Conservation (phyloP, 2,329 filamentous ascomycete genomes). For the Hypoxylon sp. region DNA sequence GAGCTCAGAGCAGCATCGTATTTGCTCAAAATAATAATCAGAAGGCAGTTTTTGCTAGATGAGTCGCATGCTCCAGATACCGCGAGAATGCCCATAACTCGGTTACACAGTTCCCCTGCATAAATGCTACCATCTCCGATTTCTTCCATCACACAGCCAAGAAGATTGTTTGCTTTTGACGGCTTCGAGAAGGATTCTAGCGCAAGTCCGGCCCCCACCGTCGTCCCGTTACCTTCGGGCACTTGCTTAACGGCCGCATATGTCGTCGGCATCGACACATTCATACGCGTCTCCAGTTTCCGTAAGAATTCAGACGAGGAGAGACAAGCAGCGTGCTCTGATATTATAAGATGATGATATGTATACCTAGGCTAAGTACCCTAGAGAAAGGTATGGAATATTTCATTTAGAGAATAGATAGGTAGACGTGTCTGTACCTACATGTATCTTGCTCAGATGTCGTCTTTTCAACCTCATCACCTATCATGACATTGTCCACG, state of each 20-base stretch:
- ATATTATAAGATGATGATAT: not conserved
- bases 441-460: not conserved
- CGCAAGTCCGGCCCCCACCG: slow-evolving; percentile 28
- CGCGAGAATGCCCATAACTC: not conserved
- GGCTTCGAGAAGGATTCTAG: slow-evolving; percentile 50
- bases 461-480: not conserved
- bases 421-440: not conserved
- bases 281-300: not conserved
- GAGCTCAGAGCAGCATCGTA: too few species aligned
- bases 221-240: too few species aligned
- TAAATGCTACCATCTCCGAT: slow-evolving; percentile 25
- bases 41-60: too few species aligned
- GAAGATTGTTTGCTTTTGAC: slow-evolving; percentile 18
- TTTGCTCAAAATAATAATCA: slow-evolving; percentile 6
- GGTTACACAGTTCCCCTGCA: slow-evolving; percentile 14
- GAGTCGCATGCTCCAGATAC: not conserved
- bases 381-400: not conserved
- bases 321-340: not conserved
- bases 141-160: slow-evolving; percentile 32
- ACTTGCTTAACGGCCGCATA: too few species aligned
- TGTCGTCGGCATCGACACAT: not conserved
- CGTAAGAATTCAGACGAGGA: not conserved
- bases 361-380: too few species aligned
- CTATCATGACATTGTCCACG: not conserved
- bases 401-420: not conserved